Evolutionary conservation across 176 grass and related monocot species (phyloP).

Genomic region (Pontederia crassipes): DNA sequence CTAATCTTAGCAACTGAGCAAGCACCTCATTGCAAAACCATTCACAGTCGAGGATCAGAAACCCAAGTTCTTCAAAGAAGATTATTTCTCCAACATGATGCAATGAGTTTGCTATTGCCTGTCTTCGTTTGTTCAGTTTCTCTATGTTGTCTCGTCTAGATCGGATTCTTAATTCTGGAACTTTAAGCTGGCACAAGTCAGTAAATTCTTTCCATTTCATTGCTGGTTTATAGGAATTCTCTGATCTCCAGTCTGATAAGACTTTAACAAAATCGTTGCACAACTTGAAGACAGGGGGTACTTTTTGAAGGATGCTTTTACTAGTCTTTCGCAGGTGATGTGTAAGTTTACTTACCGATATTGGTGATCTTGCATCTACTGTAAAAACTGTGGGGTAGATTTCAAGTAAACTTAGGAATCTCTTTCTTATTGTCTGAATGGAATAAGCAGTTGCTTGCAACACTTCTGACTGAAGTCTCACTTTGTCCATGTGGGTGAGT

Average conservation of each 20-base stretch:
- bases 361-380: constrained; percentile 71
- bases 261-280: constrained; percentile 66
- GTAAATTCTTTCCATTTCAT: constrained; percentile 78
- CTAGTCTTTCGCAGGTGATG: constrained; percentile 47
- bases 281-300: constrained; percentile 63
- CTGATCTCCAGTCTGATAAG: constrained; percentile 58
- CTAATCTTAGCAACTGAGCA: constrained; percentile 28
- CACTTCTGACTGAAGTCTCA: constrained; percentile 37
- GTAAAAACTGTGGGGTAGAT: constrained; percentile 83
- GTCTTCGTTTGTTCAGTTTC: constrained; percentile 46
- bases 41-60: constrained; percentile 64
- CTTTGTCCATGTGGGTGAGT: constrained; percentile 75
- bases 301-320: constrained; percentile 71
- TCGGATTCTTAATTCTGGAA: constrained; percentile 50
- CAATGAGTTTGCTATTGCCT: constrained; percentile 50
- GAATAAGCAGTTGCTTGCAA: constrained; percentile 40
- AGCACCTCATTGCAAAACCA: constrained; percentile 68
- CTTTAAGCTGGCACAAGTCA: constrained; percentile 73
- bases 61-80: constrained; percentile 65
- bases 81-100: constrained; percentile 69
- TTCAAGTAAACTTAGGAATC: constrained; percentile 63
- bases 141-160: constrained; percentile 64
- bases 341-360: constrained; percentile 63
- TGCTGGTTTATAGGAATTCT: constrained; percentile 40
- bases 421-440: constrained; percentile 72